Percentiles rank a stretch among this genome's conserved stretches.
These are phyloP conservation scores for Agaricus sinodeliciosus DNA, from an alignment of 768 basidiomycete genomes.

Conservation along the genomic window DNA sequence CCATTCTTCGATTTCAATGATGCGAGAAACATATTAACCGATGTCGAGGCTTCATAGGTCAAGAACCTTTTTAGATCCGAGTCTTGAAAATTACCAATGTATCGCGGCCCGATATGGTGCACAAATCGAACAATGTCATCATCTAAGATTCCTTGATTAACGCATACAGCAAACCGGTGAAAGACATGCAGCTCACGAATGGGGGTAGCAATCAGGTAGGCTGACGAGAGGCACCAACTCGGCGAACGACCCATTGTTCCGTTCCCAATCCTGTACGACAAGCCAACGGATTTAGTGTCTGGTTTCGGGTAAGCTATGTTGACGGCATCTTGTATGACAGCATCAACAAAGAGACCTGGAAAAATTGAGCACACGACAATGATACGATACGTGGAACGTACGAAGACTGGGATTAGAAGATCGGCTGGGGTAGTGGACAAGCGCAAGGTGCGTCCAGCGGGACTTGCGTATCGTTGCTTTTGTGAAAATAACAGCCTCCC, in stretches of 20 bases:
- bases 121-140: slow-evolving; percentile 71
- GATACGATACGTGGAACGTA: slow-evolving; percentile 24
- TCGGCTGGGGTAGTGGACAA: slow-evolving; percentile 60
- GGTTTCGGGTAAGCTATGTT: slow-evolving; percentile 59
- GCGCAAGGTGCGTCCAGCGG: slow-evolving; percentile 67
- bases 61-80: slow-evolving; percentile 62
- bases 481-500: slow-evolving; percentile 34
- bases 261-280: slow-evolving; percentile 48
- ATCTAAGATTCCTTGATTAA: slow-evolving; percentile 27
- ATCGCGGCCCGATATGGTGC: slow-evolving; percentile 78
- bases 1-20: slow-evolving; percentile 31
- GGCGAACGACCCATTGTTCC: slow-evolving; percentile 29
- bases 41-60: slow-evolving; percentile 81
- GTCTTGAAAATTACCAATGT: slow-evolving; percentile 72
- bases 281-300: slow-evolving; percentile 28
- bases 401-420: slow-evolving; percentile 53
- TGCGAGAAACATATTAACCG: slow-evolving; percentile 71
- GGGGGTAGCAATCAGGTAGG: slow-evolving; percentile 52
- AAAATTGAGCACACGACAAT: neutral
- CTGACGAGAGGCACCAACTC: slow-evolving; percentile 67
- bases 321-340: slow-evolving; percentile 54
- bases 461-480: slow-evolving; percentile 41
- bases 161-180: neutral
- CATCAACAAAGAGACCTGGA: slow-evolving; percentile 71
- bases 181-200: slow-evolving; percentile 33